Base-by-base conservation (phyloP, 2,329 filamentous ascomycete genomes). In the Hymenoscyphus fructigenus region DNA sequence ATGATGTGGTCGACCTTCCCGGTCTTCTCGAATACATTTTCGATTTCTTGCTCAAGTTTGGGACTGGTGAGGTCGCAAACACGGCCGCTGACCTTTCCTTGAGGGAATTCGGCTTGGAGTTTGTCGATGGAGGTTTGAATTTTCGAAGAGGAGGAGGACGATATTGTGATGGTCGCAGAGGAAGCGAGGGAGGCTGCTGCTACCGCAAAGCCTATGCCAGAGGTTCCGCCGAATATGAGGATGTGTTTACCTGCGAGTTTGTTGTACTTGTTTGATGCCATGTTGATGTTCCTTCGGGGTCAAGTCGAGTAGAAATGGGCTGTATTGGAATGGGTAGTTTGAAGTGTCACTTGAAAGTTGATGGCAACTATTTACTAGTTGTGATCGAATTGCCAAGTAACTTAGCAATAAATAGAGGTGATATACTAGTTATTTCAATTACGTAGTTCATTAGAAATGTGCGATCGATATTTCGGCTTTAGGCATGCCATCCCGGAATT, bases 21-120 rank as follows among this genome's bases (percentile, higher is more conserved):
- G 1, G 56, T 50, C 20, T 64, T 57, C 76, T 44, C 80, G 79
- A 71, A 84, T 81, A 60, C 78, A 66, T 2, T 74, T 70, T 58
- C 78, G 73, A 57, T 89, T 78, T 26, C 75, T 72, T 59, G 23
- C 57, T 73, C 72, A 0, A 69, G 12, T 1, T 20, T 59, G 0
- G 64, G 61, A 1, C 61, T 66, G 0, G 68, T 69, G 5, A 75
- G 67, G 57, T 74, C 71, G 32, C 71, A 73, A 15, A 63, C 41
- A 29, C 69, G 1, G 72, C 68, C 63, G 2, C 62, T 32, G 36
- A 71, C 41, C 12, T 56, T 53, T 5, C n/a, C 6, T 14, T 53
- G 6, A 1, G 69, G 71, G 38, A 68, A 70, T 17, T 50, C 47
- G 1, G 28, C 56, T 23, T 69, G 44, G 14, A 73, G 65, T 9